Conservation (phyloP, 179 eudicot species). For the Amaranthus tricolor region DNA sequence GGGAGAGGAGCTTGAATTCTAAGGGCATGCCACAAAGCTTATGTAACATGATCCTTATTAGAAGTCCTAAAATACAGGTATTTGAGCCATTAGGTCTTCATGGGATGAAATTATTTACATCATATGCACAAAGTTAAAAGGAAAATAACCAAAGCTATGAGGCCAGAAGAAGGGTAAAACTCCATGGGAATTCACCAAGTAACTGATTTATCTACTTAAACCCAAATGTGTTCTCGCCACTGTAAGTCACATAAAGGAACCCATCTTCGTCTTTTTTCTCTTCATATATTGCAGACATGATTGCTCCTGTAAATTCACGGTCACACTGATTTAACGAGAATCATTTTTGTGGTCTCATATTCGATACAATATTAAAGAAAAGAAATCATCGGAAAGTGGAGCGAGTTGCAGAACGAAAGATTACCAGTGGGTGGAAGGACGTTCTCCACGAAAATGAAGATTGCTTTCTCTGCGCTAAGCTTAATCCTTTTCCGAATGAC, state of each 20-base stretch:
- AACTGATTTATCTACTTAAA: conserved; percentile 14
- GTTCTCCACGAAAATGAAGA: conserved; percentile 86
- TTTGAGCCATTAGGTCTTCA: background rate
- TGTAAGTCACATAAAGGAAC: conserved; percentile 90
- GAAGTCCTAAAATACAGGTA: background rate
- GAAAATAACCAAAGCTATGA: background rate
- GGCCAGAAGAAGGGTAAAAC: conserved; percentile 6
- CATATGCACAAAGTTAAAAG: conserved; percentile 23
- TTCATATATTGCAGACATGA: conserved; percentile 83
- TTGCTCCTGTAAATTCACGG: conserved; percentile 50
- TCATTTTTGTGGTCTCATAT: background rate
- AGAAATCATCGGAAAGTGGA: background rate
- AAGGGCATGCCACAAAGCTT: background rate
- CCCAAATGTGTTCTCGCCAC: conserved; percentile 95
- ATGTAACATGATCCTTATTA: background rate
- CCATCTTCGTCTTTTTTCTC: conserved; percentile 96
- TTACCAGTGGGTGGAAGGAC: conserved; percentile 88
- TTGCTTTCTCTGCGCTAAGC: conserved; percentile 91
- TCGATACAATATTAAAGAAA: background rate
- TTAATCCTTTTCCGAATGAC: conserved; percentile 93
- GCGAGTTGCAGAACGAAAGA: too few species aligned
- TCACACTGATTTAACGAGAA: conserved; percentile 1
- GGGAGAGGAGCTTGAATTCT: background rate
- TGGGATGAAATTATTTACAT: conserved; percentile 28
- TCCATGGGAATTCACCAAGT: conserved; percentile 6